Percentiles rank a stretch among this genome's conserved stretches.
These are phyloP conservation scores for Ophiostoma ulmi DNA, from an alignment of 2,329 filamentous ascomycete genomes.

Conservation along the genomic window DNA sequence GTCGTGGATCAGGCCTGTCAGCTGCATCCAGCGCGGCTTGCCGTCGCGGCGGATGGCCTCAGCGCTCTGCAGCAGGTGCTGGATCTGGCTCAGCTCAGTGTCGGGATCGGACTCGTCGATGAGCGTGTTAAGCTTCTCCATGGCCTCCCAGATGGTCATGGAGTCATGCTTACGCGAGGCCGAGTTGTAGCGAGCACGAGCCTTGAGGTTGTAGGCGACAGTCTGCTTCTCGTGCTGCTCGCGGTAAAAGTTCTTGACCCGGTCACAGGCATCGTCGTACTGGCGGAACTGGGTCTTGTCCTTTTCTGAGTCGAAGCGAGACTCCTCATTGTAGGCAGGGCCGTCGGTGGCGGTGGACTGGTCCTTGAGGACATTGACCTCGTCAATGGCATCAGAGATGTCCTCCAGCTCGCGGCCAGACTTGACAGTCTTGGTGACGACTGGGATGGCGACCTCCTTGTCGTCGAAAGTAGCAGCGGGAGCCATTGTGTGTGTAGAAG, in stretches of 20 bases:
- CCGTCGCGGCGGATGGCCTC: constrained; percentile 84
- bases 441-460: constrained; percentile 22
- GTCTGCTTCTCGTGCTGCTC: constrained; percentile 69
- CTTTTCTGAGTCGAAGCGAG: constrained; percentile 34
- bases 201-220: constrained; percentile 76
- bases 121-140: constrained; percentile 85
- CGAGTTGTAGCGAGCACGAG: constrained; percentile 64
- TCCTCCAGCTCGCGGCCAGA: constrained; percentile 33
- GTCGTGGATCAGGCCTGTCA: constrained; percentile 72
- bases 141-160: constrained; percentile 86
- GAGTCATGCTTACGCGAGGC: constrained; percentile 58
- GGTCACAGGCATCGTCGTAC: constrained; percentile 76
- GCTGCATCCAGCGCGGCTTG: constrained; percentile 77
- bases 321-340: constrained; percentile 26
- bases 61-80: constrained; percentile 81
- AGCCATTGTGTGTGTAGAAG: constrained; percentile 29
- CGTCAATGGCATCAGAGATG: constrained; percentile 36
- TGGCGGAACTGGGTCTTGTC: constrained; percentile 48
- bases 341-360: constrained; percentile 17
- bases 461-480: constrained; percentile 31
- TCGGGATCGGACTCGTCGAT: constrained; percentile 91
- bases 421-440: constrained; percentile 16
- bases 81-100: constrained; percentile 79
- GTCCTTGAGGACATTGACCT: constrained; percentile 34
- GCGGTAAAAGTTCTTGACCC: constrained; percentile 81